phyloP scores from a whole-genome alignment of 192 early-diverging fungal genomes.

The Coemansia sp. region DNA sequence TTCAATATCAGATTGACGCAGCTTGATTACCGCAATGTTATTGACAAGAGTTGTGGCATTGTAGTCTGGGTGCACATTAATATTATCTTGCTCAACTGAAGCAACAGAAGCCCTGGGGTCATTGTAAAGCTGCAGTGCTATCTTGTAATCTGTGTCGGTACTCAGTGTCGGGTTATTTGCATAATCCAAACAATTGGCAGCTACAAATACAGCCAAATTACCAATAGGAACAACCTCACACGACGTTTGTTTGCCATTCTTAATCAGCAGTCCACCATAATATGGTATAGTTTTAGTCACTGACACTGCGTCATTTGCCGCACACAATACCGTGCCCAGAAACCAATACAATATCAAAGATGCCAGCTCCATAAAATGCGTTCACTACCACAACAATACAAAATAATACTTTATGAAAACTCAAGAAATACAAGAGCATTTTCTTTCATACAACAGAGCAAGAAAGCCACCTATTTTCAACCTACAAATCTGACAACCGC shows the following conservation, averaged over 20 bases:
- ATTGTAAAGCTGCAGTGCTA: neutral
- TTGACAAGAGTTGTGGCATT: constrained; percentile 21
- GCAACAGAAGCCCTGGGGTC: neutral
- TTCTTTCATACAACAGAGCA: no score
- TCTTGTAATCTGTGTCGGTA: constrained; percentile 16
- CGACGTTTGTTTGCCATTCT: constrained; percentile 39
- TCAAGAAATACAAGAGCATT: no score
- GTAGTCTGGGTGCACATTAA: constrained; percentile 29
- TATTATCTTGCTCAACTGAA: neutral
- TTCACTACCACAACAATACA: no score
- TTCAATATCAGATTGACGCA: neutral
- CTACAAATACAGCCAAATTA: constrained; percentile 25
- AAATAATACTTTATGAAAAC: no score
- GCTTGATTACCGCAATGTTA: constrained; percentile 27
- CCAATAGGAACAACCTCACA: constrained; percentile 41
- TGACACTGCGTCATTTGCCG: neutral
- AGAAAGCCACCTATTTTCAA: no score
- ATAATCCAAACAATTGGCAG: constrained; percentile 44
- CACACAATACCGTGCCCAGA: neutral
- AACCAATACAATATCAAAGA: neutral
- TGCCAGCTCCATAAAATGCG: neutral
- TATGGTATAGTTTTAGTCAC: neutral
- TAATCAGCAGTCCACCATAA: constrained; percentile 25
- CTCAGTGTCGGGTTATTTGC: constrained; percentile 5
- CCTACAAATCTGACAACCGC: no score